Base-by-base conservation (phyloP, 495 filamentous ascomycete species). In the Aspergillus steynii region DNA sequence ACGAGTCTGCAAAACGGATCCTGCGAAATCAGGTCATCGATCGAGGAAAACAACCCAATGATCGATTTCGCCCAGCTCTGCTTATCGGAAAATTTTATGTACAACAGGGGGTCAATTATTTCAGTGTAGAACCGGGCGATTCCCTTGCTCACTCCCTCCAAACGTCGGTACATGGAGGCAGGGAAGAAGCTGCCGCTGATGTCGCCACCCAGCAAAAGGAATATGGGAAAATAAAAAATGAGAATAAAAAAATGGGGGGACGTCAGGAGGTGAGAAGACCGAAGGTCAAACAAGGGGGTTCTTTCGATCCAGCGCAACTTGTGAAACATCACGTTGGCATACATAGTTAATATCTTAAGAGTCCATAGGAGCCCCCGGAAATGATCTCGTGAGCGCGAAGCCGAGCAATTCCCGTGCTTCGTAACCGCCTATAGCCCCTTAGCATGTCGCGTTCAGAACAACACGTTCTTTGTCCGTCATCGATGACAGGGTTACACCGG, bases 381-480 rank as follows among this genome's bases (percentile, higher is more conserved):
- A 14, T 12, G 1, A 15, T 42, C 37, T 42, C 37, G 37, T 42
- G 10, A 42, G 12, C 37, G 37, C 37, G 9, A 42, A 42, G 37
- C 9, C 37, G 37, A 42, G 37, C 12, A 8, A 7, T 10, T 7
- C 34, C 34, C 34, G 34, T 37, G 34, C 5, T 37, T 37, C 8
- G 34, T 8, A 37, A 37, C 34, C 9, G 37, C 37, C 37, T 42
- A 42, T 42, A 12, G 34, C 8, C 31, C 5, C 10, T 2, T 7
- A 37, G 34, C 37, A 42, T 42, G 29, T 54, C 52, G 37, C 27
- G 52, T 54, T 42, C 52, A 54, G 29, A 53, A 12, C 37, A 54
- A 60, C 52, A 45, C 20, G 51, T 46, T 48, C 52, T 60, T 42
- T 58, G 37, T 25, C 26, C 27, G n/a, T 53, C 12, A 47, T 49